phyloP scores from a whole-genome alignment of 116 monocot genomes.

The Zostera marina region DNA sequence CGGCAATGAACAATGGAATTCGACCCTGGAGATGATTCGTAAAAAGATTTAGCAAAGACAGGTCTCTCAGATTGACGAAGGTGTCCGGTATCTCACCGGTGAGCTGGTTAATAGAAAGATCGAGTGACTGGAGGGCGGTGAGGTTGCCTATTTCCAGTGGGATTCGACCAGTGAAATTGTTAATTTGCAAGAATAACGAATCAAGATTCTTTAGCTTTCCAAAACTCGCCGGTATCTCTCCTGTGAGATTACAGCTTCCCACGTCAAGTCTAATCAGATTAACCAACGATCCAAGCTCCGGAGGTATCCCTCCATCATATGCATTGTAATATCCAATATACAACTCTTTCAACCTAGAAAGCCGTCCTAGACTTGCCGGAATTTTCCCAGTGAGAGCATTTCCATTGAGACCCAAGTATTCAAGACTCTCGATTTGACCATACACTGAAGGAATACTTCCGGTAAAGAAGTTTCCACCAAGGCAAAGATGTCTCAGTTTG shows the following conservation, averaged over 20 bases:
- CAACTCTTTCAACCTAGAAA: constrained; percentile 27
- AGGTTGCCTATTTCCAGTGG: constrained; percentile 61
- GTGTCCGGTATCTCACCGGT: constrained; percentile 53
- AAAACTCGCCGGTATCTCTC: constrained; percentile 44
- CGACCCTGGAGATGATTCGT: constrained; percentile 50
- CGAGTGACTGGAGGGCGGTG: constrained; percentile 37
- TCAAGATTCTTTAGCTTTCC: constrained; percentile 39
- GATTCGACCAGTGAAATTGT: constrained; percentile 48
- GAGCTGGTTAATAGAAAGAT: constrained; percentile 66
- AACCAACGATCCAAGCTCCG: constrained; percentile 41
- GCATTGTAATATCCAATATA: constrained; percentile 66
- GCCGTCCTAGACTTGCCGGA: constrained; percentile 28
- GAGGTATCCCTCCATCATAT: constrained; percentile 67
- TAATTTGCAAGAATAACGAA: constrained; percentile 50
- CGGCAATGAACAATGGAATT: constrained; percentile 49
- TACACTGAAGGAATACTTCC: constrained; percentile 50
- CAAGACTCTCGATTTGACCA: constrained; percentile 24
- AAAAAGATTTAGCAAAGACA: constrained; percentile 57
- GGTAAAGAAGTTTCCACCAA: constrained; percentile 82
- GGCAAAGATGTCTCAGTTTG: constrained; percentile 44
- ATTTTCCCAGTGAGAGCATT: constrained; percentile 44
- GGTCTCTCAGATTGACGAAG: constrained; percentile 29
- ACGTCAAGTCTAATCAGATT: constrained; percentile 41
- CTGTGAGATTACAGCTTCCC: constrained; percentile 51
- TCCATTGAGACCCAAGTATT: constrained; percentile 76